Evolutionary conservation across 2,329 filamentous ascomycete genomes (phyloP), one percentile per base, ranked within the genome.

Genomic region (Fonsecaea nubica): DNA sequence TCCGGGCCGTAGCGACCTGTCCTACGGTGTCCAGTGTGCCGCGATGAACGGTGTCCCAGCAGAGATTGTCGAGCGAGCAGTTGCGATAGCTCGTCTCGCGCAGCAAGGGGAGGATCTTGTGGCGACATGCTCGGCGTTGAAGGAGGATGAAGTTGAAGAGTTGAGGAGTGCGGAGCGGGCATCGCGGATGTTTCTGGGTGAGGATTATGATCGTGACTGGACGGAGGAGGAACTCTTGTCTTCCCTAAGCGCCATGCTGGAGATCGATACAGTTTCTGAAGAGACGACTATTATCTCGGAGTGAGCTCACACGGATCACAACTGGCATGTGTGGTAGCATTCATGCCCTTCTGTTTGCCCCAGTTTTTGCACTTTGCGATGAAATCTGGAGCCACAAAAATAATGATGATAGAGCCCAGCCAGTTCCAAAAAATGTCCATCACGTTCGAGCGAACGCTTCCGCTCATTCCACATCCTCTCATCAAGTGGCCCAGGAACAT

Each of bases 1-100:
- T 42, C 71, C 81, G 1, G 93, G 93, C 0, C 85, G 89, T 63
- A 94, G 89, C 72, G 87, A 82, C 7, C 90, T 91, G 13, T 97
- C 93, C 75, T 96, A 96, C 74, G 95, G 95, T 0, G 91, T 89
- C 33, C 85, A 86, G 61, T 98, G 95, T 75, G 95, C 95, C 33
- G 88, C 89, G 3, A 86, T 96, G 77, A 97, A 96, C 73, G 93
- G 93, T 0, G 88, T 99, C 13, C 89, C 92, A 35, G 74, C 79
- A 18, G 83, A 85, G 4, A 86, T 98, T 9, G 85, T 97, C 6
- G 81, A 89, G 15, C 87, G 93, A 63, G 93, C 94, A 0, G 89
- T 92, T 69, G 85, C 89, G 7, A 83, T 99, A 40, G 87, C 90
- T 25, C 77, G 87, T 6, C 80, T 95, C 15, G 82, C 90, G 38